A percentile compares a stretch with the other conserved stretches of the same genome.
Conservation (phyloP, 2,329 filamentous ascomycete genomes). For the Fusarium devonianum region DNA sequence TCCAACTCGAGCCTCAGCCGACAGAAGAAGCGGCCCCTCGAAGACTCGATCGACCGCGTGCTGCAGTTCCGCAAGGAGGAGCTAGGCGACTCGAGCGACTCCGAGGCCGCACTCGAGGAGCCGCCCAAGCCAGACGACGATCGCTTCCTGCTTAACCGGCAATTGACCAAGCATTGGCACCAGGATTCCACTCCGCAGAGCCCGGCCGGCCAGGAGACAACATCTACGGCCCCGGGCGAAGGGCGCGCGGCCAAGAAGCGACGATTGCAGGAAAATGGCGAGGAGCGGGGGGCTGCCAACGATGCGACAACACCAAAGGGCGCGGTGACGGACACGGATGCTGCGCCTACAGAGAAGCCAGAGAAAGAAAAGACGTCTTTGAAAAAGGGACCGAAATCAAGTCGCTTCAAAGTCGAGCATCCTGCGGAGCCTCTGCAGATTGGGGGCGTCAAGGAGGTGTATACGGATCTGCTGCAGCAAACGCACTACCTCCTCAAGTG, state of each 20-base stretch:
- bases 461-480: slow-evolving; percentile 31
- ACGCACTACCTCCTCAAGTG: slow-evolving; percentile 27
- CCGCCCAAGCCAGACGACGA: slow-evolving; percentile 45
- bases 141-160: slow-evolving; percentile 51
- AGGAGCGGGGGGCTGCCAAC: slow-evolving; percentile 35
- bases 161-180: slow-evolving; percentile 53
- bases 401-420: slow-evolving; percentile 44
- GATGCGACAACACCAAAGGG: slow-evolving; percentile 24
- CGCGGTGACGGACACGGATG: slow-evolving; percentile 31
- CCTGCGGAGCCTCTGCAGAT: slow-evolving; percentile 32
- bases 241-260: slow-evolving; percentile 45
- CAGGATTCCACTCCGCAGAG: slow-evolving; percentile 20
- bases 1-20: slow-evolving; percentile 89
- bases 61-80: slow-evolving; percentile 76
- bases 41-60: slow-evolving; percentile 86
- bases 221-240: slow-evolving; percentile 23
- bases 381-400: slow-evolving; percentile 45
- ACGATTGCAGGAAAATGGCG: slow-evolving; percentile 40
- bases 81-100: slow-evolving; percentile 61
- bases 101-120: slow-evolving; percentile 57
- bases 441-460: slow-evolving; percentile 43
- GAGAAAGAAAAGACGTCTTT: slow-evolving; percentile 41
- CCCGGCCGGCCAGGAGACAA: slow-evolving; percentile 1
- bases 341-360: slow-evolving; percentile 30
- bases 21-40: slow-evolving; percentile 79